Evolutionary conservation across 2,329 filamentous ascomycete genomes (phyloP).

Genomic region (Exserohilum rostratum): DNA sequence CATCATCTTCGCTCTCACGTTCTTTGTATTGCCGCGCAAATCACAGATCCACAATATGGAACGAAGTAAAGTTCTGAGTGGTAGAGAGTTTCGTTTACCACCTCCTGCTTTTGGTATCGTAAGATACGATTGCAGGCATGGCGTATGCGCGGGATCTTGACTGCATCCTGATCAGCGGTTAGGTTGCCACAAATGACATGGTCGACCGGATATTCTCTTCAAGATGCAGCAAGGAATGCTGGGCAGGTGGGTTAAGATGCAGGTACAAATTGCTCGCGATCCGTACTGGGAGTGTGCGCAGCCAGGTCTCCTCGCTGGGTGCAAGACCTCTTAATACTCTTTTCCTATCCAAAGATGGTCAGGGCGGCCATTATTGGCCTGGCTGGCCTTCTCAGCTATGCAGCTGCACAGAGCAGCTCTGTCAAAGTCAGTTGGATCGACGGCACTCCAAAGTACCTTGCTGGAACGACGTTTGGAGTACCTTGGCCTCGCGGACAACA

Average conservation of each 20-base stretch:
- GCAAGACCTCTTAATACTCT: slow-evolving; percentile 2
- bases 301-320: slow-evolving; percentile 1
- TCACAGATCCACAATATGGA: no score
- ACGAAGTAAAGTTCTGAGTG: no score
- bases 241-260: slow-evolving; percentile 4
- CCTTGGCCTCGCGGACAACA: slow-evolving; percentile 49
- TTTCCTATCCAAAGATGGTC: slow-evolving; percentile 18
- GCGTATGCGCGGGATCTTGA: slow-evolving; percentile 17
- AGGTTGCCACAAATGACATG: slow-evolving; percentile 22
- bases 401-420: slow-evolving; percentile 20
- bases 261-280: slow-evolving; percentile 18
- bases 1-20: no score
- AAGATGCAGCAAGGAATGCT: slow-evolving; percentile 6
- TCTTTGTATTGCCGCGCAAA: no score
- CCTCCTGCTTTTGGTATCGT: no score
- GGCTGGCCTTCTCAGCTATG: slow-evolving; percentile 21
- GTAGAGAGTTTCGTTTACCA: no score
- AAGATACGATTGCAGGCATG: no score
- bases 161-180: slow-evolving; percentile 16
- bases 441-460: slow-evolving; percentile 32
- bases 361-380: slow-evolving; percentile 21
- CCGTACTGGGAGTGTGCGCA: background rate
- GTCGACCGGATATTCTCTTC: slow-evolving; percentile 17
- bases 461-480: slow-evolving; percentile 49
- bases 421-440: slow-evolving; percentile 44